Base-by-base conservation (phyloP, 495 filamentous ascomycete species). In the Letharia lupina region DNA sequence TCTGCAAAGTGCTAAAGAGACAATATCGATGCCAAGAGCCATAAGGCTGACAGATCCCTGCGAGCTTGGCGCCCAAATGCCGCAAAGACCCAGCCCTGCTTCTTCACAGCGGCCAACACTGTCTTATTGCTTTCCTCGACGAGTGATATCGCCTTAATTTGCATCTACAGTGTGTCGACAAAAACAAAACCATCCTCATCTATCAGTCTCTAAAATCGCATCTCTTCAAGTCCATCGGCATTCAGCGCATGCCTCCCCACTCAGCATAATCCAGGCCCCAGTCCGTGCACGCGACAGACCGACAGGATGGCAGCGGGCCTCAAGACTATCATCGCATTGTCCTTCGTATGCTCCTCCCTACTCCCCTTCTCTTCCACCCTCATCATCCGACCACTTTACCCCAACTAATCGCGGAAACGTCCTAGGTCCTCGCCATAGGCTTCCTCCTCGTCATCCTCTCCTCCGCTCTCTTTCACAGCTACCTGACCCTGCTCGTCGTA, bases 391-490 rank as follows among this genome's bases (percentile, higher is more conserved):
- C 15, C 59, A 35, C 18, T 33, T 13, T 54, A 15, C 13, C 23
- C 11, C n/a, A 20, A 23, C 35, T 69, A 31, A 68, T 3, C 5
- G 0, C 1, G 31, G 15, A 31, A 52, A 28, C 48, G 23, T 31
- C 20, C 15, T 62, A 93, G 89, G 84, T 98, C 73, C 91, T 98
- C 64, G 95, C 95, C 67, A 94, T 98, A 75, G 94, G 94, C 72
- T 98, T 98, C 84, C 91, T 98, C 73, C 92, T 98, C 68, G 93
- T 98, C 56, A 98, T 98, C 78, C 90, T 98, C 73, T 96, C 92
- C 67, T 94, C 91, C 73, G 94, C 95, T 41, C 88, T 98, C 62
- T 98, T 87, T 82, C 81, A 91, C 66, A 89, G 91, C 74, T 98
- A 95, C 85, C 90, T 93, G 71, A 90, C 94, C 39, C 82, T 98